Base-by-base conservation (phyloP, 495 filamentous ascomycete genomes). In the Penicillium cinerascens region DNA sequence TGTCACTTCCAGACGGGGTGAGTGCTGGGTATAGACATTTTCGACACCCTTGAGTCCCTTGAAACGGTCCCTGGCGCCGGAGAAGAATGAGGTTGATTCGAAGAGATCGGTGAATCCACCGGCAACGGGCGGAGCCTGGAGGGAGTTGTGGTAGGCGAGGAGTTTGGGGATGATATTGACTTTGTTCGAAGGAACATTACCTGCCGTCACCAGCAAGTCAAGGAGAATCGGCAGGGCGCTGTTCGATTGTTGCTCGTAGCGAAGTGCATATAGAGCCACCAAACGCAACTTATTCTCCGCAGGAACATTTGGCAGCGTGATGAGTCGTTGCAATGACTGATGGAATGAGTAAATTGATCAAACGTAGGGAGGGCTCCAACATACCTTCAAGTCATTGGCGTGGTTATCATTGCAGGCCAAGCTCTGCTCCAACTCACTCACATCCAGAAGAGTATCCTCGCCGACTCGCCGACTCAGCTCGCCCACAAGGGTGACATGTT, bases 1-100 rank as follows among this genome's bases (percentile, higher is more conserved):
- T 1, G 90, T 96, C 9, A 82, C 80, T 68, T 96, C 91, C 41
- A 98, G 67, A 40, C 89, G 78, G 0, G 93, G 92, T 2, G 91
- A 93, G 69, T 98, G 93, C 68, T 97, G 95, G 0, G 93, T 98
- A 67, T 97, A 98, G 18, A 98, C 93, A 59, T 98, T 98, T 66
- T 98, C 93, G 4, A 97, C 92, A 13, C 93, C 93, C 63, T 96
- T 96, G 16, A 98, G 78, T 2, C 92, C 95, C 66, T 95, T 95
- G 70, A 98, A 92, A 2, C 91, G 85, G 59, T 87, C 87, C 26
- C 91, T 80, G 3, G 93, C 91, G 15, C 88, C 88, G 26, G 88
- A 89, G 72, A 98, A 96, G 49, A 98, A 88, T 6, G 89, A 92
- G 1, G 88, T 85, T 0, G 88, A 87, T 62, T 97, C 91, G 63